Evolutionary conservation across 805 yeast species (phyloP).

Genomic region (Candida peoriensis): DNA sequence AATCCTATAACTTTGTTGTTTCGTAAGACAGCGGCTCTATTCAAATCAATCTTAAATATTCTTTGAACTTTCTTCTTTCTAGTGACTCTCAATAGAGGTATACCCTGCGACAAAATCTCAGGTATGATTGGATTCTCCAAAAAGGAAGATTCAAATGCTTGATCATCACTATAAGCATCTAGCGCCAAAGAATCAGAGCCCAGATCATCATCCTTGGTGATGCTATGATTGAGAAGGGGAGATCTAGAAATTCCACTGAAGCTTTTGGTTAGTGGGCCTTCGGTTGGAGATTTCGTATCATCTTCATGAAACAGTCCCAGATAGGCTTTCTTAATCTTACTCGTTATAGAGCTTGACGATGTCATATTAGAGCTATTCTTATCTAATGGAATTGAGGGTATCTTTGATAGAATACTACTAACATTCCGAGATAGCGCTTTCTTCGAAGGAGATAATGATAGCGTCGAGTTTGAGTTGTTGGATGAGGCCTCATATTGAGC

Average conservation of each 20-base stretch:
- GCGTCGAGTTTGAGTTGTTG: constrained; percentile 6
- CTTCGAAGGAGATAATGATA: constrained; percentile 7
- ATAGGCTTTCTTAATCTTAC: constrained; percentile 14
- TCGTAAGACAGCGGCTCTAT: constrained; percentile 53
- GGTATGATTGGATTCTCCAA: constrained; percentile 35
- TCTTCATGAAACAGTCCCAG: constrained; percentile 8
- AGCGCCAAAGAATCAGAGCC: constrained; percentile 3
- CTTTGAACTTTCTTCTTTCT: constrained; percentile 62
- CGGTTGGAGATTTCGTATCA: constrained; percentile 6
- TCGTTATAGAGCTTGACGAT: background rate
- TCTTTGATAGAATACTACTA: constrained; percentile 4
- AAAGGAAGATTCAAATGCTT: constrained; percentile 10
- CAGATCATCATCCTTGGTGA: constrained; percentile 3
- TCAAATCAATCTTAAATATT: constrained; percentile 49
- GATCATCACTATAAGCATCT: no score
- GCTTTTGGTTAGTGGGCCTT: constrained; percentile 21
- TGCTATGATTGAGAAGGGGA: constrained; percentile 1
- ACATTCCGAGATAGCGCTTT: constrained; percentile 10
- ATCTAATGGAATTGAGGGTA: constrained; percentile 7
- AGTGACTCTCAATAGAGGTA: constrained; percentile 63
- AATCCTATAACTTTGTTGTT: constrained; percentile 41
- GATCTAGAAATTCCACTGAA: constrained; percentile 11
- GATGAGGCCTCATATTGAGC: constrained; percentile 6
- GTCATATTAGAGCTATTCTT: no score
- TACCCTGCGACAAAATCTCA: constrained; percentile 48